Percentiles rank a stretch among this genome's conserved stretches.
Conservation (phyloP, 2,329 filamentous ascomycete species). For the Calonectria hongkongensis region DNA sequence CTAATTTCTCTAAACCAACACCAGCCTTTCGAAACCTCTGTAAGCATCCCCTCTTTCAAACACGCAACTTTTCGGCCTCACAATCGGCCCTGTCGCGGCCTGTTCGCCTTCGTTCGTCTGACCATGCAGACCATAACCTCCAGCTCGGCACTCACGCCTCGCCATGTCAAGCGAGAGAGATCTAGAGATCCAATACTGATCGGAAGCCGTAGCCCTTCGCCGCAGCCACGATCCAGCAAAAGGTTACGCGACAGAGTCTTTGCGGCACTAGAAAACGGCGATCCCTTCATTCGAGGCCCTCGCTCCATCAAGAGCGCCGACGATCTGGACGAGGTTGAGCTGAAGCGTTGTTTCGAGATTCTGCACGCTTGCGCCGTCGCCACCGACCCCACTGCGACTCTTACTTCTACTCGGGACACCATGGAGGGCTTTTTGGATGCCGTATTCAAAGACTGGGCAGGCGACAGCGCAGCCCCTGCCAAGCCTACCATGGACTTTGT, state of each 20-base stretch:
- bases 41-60: slow-evolving; percentile 12
- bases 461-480: slow-evolving; percentile 34
- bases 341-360: slow-evolving; percentile 58
- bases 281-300: slow-evolving; percentile 41
- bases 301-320: slow-evolving; percentile 52
- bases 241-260: slow-evolving; percentile 52
- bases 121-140: slow-evolving; percentile 6
- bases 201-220: slow-evolving; percentile 43
- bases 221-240: slow-evolving; percentile 39
- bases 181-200: slow-evolving; percentile 37
- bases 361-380: slow-evolving; percentile 57
- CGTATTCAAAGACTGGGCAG: slow-evolving; percentile 55
- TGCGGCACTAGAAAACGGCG: slow-evolving; percentile 49
- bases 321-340: slow-evolving; percentile 53
- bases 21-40: neutral
- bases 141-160: neutral
- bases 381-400: slow-evolving; percentile 50
- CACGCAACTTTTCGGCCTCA: too few species aligned
- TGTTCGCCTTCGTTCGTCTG: neutral
- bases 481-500: slow-evolving; percentile 56
- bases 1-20: neutral
- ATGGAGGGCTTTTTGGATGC: slow-evolving; percentile 59
- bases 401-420: slow-evolving; percentile 53
- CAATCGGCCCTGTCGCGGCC: neutral
- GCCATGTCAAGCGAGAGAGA: slow-evolving; percentile 34